A percentile compares a stretch with the other conserved stretches of the same genome.
Evolutionary conservation across 2,329 filamentous ascomycete species (phyloP).

Genomic region (Cladosporium sp.): DNA sequence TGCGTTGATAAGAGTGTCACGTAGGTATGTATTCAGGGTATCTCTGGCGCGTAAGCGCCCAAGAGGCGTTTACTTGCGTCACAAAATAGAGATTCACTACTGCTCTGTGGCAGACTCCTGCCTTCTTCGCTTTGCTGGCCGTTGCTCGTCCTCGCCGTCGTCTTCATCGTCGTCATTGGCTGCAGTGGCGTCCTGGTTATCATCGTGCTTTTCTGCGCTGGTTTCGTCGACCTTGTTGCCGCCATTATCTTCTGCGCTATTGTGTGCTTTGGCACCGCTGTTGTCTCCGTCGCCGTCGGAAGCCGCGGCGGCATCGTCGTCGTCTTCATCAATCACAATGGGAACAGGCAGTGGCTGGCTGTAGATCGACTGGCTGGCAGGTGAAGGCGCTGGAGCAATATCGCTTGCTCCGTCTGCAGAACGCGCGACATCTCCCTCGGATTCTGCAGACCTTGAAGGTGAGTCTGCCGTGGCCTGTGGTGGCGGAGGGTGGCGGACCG

Average conservation of each 20-base stretch:
- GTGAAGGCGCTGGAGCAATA: neutral
- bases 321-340: neutral
- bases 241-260: neutral
- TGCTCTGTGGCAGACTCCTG: neutral
- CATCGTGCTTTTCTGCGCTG: no score
- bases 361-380: neutral
- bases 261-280: neutral
- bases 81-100: no score
- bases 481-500: neutral
- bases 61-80: no score
- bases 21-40: neutral
- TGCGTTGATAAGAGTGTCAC: neutral
- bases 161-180: neutral
- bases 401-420: neutral
- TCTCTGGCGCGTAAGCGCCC: neutral
- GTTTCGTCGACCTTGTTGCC: neutral
- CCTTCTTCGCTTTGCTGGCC: conserved; percentile 1
- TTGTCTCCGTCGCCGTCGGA: neutral
- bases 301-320: neutral
- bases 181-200: neutral
- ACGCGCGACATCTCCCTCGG: neutral
- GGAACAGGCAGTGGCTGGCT: conserved; percentile 6
- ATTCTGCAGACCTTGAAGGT: neutral
- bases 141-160: neutral
- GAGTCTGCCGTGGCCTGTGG: neutral